These are phyloP conservation scores for Syzygium syzygioides DNA, from an alignment of 441 rosid species.

Conservation along the genomic window DNA sequence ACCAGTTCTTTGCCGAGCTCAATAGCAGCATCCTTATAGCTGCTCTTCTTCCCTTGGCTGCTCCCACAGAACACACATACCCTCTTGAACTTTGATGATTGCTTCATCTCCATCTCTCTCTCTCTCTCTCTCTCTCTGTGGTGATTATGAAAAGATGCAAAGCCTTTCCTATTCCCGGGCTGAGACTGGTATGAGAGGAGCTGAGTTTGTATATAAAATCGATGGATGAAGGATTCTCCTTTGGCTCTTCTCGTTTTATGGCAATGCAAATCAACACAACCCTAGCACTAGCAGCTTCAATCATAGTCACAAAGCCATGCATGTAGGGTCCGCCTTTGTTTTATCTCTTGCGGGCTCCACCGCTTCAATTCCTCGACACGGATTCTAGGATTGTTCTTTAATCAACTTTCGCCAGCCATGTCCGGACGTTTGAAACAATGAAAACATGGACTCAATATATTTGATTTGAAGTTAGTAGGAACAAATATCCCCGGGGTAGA, in stretches of 20 bases:
- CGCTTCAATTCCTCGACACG: not conserved
- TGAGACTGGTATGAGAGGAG: not conserved
- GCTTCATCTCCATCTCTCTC: slow-evolving; percentile 25
- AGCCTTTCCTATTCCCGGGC: not conserved
- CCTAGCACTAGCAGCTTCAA: not conserved
- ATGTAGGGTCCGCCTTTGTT: not conserved
- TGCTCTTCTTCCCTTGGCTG: slow-evolving; percentile 77
- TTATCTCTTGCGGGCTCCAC: not conserved
- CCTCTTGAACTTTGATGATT: slow-evolving; percentile 56
- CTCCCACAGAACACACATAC: slow-evolving; percentile 95
- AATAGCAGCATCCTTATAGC: slow-evolving; percentile 77
- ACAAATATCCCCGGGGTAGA: not conserved
- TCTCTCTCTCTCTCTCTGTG: slow-evolving; percentile 7
- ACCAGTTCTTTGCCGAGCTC: slow-evolving; percentile 88
- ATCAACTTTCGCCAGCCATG: not conserved
- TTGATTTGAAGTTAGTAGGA: not conserved
- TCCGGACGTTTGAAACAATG: not conserved
- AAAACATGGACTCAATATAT: not conserved
- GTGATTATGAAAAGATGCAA: not conserved
- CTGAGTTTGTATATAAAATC: not conserved
- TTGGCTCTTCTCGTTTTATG: not conserved
- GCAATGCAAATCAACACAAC: not conserved
- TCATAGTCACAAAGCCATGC: not conserved
- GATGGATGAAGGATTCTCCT: not conserved
- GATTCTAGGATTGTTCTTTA: not conserved